Conservation (phyloP, 768 basidiomycete species). For the Sarcodon sp. region DNA sequence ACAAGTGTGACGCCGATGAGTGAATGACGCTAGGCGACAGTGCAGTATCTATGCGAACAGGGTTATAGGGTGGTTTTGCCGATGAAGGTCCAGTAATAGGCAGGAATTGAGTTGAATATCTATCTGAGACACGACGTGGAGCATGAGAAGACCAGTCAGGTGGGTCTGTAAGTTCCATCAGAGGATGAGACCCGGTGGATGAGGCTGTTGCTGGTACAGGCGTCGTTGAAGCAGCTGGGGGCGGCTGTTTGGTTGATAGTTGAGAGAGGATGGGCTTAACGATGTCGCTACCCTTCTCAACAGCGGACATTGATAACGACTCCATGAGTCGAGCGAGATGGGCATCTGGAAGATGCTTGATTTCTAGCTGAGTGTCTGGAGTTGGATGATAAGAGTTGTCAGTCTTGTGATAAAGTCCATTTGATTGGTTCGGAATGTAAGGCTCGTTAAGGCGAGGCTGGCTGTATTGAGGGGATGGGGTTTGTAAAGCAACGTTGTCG, state of each 20-base stretch:
- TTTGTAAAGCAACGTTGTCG: slow-evolving; percentile 48
- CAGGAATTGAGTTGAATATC: not conserved
- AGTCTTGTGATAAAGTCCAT: not conserved
- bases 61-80: not conserved
- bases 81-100: not conserved
- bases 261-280: slow-evolving; percentile 3
- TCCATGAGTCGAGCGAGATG: slow-evolving; percentile 60
- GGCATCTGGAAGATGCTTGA: slow-evolving; percentile 36
- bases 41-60: not conserved
- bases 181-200: not conserved
- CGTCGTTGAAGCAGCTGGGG: not conserved
- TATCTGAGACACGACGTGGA: not conserved
- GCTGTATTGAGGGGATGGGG: slow-evolving; percentile 47
- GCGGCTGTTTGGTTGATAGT: not conserved
- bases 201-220: slow-evolving; percentile 1
- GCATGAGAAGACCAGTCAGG: slow-evolving; percentile 5
- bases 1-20: not conserved
- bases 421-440: slow-evolving; percentile 2
- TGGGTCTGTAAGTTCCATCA: not conserved
- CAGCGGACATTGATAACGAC: slow-evolving; percentile 46
- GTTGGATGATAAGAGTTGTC: slow-evolving; percentile 19
- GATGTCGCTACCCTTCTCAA: slow-evolving; percentile 13
- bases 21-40: slow-evolving; percentile 1
- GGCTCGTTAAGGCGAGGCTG: slow-evolving; percentile 23
- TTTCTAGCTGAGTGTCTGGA: slow-evolving; percentile 15